phyloP scores from a whole-genome alignment of 169 alveolate genomes.

The Perkinsus chesapeaki region DNA sequence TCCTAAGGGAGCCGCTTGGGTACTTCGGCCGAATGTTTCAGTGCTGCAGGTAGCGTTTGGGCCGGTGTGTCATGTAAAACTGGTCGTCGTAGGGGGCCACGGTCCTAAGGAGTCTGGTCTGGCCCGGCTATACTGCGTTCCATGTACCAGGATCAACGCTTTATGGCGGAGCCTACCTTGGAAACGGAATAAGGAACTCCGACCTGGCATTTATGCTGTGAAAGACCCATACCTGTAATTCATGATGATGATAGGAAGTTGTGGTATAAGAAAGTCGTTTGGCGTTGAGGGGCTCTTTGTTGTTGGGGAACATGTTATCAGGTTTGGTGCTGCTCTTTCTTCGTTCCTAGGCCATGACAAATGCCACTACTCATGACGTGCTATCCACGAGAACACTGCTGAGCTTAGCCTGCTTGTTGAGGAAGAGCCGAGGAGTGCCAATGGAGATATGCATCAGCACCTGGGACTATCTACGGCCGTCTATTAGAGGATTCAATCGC shows the following conservation, averaged over 20 bases:
- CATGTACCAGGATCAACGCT: slow-evolving; percentile 48
- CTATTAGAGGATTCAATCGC: neutral
- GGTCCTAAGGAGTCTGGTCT: slow-evolving; percentile 47
- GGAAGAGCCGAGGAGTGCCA: neutral
- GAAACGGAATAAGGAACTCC: slow-evolving; percentile 65
- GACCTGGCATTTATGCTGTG: slow-evolving; percentile 59
- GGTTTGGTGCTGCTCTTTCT: neutral
- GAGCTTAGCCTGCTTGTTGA: neutral
- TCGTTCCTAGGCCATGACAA: neutral
- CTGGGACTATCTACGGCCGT: neutral
- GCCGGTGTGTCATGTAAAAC: neutral
- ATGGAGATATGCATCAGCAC: neutral
- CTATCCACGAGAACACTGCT: slow-evolving; percentile 1
- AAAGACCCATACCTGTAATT: too few relatives aligned
- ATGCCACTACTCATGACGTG: neutral
- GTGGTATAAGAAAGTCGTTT: neutral
- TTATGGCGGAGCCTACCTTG: slow-evolving; percentile 65
- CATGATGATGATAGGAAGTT: neutral
- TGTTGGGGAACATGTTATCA: neutral
- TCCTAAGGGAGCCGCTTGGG: slow-evolving; percentile 41
- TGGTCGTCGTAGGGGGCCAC: slow-evolving; percentile 42
- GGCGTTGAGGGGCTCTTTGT: neutral
- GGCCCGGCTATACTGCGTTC: slow-evolving; percentile 73
- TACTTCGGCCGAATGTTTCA: slow-evolving; percentile 31
- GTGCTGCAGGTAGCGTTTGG: slow-evolving; percentile 37